These are phyloP conservation scores for Cadophora gregata DNA, from an alignment of 2,329 filamentous ascomycete genomes.

Conservation along the genomic window DNA sequence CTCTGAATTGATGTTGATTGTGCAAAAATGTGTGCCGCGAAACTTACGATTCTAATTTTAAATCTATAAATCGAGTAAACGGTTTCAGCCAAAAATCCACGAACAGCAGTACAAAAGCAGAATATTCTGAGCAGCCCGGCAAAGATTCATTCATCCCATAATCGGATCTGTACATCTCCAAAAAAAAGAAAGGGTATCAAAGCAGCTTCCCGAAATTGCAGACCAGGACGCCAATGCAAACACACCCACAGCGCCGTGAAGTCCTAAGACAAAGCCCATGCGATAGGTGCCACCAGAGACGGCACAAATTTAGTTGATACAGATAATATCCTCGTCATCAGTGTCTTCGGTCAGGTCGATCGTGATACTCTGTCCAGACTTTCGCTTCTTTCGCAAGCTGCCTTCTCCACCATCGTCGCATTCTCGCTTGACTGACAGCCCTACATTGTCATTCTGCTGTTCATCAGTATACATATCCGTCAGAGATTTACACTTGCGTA, in stretches of 20 bases:
- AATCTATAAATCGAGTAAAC: too few relatives aligned
- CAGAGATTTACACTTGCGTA: not conserved
- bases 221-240: not conserved
- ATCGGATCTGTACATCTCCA: not conserved
- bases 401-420: not conserved
- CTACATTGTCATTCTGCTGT: not conserved
- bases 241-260: not conserved
- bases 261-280: not conserved
- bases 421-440: not conserved
- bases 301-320: not conserved
- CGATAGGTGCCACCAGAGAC: not conserved
- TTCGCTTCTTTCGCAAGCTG: not conserved
- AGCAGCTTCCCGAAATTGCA: not conserved
- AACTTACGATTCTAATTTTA: too few relatives aligned
- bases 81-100: not conserved
- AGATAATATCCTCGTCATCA: not conserved
- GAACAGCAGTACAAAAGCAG: not conserved
- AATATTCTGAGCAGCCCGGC: not conserved
- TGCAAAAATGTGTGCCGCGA: too few relatives aligned
- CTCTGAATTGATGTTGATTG: too few relatives aligned
- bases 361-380: not conserved
- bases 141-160: not conserved
- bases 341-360: not conserved
- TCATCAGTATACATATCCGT: too few relatives aligned
- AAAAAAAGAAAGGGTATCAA: not conserved